Conservation (phyloP, 345 rosid species). For the Alliaria petiolata region DNA sequence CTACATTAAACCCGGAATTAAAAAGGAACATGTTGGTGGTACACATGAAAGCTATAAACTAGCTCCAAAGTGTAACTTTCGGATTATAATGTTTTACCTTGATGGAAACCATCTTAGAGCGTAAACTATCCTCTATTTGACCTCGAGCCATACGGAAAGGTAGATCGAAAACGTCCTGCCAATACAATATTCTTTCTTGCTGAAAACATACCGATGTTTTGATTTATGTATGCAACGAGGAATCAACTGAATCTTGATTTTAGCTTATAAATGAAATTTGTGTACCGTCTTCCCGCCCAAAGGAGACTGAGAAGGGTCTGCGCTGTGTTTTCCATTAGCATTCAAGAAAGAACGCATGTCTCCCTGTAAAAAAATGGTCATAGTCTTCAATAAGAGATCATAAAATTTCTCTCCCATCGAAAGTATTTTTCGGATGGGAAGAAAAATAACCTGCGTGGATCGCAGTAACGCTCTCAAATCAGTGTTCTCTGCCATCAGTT, state of each 20-base stretch:
- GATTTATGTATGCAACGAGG: not conserved
- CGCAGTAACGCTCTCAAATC: constrained; percentile 84
- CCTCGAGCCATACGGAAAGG: constrained; percentile 93
- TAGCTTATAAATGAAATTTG: not conserved
- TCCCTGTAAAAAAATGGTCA: constrained; percentile 41
- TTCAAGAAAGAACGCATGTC: constrained; percentile 94
- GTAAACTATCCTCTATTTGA: constrained; percentile 95
- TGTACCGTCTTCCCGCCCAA: constrained; percentile 96
- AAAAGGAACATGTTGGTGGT: not conserved
- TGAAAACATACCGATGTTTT: not conserved
- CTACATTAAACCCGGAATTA: constrained; percentile 15
- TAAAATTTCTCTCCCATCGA: not conserved
- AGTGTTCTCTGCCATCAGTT: constrained; percentile 77
- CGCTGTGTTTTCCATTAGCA: constrained; percentile 58
- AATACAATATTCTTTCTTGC: not conserved
- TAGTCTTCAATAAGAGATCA: not conserved
- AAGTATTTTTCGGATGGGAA: not conserved
- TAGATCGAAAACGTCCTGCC: constrained; percentile 87
- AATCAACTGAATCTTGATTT: not conserved
- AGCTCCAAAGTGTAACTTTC: not conserved
- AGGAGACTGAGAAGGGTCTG: constrained; percentile 79
- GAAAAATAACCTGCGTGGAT: constrained; percentile 72
- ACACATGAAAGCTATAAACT: not conserved
- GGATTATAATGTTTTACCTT: constrained; percentile 44
- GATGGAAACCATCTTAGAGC: constrained; percentile 87